phyloP scores from a whole-genome alignment of 352 stramenopile genomes.

The Pythium aphanidermatum region DNA sequence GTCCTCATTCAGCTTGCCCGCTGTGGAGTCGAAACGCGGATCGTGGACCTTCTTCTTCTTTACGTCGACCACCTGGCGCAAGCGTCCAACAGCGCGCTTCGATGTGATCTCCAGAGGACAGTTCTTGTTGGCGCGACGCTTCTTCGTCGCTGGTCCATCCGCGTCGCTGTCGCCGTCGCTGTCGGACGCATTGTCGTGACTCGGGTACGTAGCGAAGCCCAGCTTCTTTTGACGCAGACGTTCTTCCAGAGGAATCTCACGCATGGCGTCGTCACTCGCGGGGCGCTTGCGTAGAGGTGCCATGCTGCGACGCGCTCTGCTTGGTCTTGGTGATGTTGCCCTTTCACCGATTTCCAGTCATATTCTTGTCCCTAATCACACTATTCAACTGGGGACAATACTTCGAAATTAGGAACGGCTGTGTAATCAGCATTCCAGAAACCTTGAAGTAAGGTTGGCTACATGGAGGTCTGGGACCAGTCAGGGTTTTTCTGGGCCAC shows the following conservation, averaged over 20 bases:
- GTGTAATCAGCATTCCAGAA: too few relatives aligned
- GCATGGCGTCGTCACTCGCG: slow-evolving; percentile 11
- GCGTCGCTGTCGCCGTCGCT: slow-evolving; percentile 12
- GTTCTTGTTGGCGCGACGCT: slow-evolving; percentile 75
- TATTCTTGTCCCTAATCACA: too few relatives aligned
- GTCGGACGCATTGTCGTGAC: slow-evolving; percentile 7
- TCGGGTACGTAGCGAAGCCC: slow-evolving; percentile 36
- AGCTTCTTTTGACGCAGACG: slow-evolving; percentile 74
- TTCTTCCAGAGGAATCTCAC: slow-evolving; percentile 76
- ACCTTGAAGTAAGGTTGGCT: too few relatives aligned
- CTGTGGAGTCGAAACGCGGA: slow-evolving; percentile 83
- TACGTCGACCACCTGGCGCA: slow-evolving; percentile 77
- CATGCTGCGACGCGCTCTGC: slow-evolving; percentile 3
- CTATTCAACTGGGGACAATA: too few relatives aligned
- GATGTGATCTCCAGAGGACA: slow-evolving; percentile 80
- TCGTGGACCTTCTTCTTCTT: slow-evolving; percentile 70
- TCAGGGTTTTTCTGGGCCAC: too few relatives aligned
- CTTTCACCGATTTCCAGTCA: slow-evolving; percentile 19
- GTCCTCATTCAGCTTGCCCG: slow-evolving; percentile 85
- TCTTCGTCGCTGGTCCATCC: slow-evolving; percentile 11
- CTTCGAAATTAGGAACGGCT: too few relatives aligned
- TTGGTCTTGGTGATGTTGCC: slow-evolving; percentile 5
- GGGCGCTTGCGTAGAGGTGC: slow-evolving; percentile 11
- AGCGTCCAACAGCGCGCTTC: slow-evolving; percentile 73
- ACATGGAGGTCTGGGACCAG: too few relatives aligned